phyloP scores from a whole-genome alignment of 768 basidiomycete genomes.

The Hebeloma cylindrosporum region DNA sequence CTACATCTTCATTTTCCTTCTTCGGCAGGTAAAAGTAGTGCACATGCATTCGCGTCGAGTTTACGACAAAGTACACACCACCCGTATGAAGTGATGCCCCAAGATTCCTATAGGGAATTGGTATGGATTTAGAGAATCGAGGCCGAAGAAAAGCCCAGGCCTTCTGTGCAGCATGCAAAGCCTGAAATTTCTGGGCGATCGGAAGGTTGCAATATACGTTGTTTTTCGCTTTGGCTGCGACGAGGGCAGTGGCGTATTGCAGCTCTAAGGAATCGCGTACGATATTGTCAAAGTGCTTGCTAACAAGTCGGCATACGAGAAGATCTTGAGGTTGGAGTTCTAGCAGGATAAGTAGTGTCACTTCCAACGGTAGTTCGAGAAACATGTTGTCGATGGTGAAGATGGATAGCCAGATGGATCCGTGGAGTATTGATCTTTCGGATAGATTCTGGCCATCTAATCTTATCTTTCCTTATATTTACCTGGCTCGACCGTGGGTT shows the following conservation, averaged over 20 bases:
- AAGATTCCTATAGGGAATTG: background rate
- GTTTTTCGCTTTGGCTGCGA: background rate
- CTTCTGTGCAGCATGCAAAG: background rate
- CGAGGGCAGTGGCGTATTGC: background rate
- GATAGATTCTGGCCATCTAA: no score
- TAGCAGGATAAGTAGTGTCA: background rate
- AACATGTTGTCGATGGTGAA: no score
- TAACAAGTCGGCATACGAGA: background rate
- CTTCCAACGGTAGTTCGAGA: background rate
- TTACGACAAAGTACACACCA: background rate
- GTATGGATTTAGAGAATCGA: background rate
- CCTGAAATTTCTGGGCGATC: background rate
- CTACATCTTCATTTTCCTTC: slow-evolving; percentile 3
- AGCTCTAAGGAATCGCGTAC: background rate
- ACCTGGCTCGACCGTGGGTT: no score
- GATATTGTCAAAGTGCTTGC: background rate
- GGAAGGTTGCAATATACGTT: background rate
- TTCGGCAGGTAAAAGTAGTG: slow-evolving; percentile 1
- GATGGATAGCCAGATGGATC: no score
- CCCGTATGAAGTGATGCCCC: background rate
- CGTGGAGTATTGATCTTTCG: no score
- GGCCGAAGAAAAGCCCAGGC: background rate
- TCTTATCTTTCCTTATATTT: no score
- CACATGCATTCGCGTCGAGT: background rate
- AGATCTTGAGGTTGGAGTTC: background rate